Evolutionary conservation across 1,284 basidiomycete genomes (phyloP).

Genomic region (Ustilago tritici): DNA sequence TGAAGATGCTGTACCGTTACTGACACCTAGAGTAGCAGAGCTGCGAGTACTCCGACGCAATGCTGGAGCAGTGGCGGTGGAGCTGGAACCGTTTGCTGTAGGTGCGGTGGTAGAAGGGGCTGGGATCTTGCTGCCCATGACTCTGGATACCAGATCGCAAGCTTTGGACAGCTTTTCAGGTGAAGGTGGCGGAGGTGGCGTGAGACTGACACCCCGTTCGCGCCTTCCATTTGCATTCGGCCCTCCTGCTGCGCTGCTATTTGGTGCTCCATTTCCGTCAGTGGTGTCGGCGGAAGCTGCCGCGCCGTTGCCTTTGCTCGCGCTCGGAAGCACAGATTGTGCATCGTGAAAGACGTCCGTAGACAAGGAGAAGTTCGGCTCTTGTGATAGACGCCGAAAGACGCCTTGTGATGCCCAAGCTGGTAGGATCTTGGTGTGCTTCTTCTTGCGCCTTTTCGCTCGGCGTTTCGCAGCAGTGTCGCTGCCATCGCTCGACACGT

Average conservation of each 20-base stretch:
- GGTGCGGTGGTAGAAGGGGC: background rate
- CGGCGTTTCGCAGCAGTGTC: conserved; percentile 19
- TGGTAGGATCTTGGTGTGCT: conserved; percentile 13
- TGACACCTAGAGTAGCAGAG: conserved; percentile 23
- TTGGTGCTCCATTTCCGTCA: background rate
- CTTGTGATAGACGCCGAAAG: conserved; percentile 19
- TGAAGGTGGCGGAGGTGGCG: conserved; percentile 34
- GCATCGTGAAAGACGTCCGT: conserved; percentile 1
- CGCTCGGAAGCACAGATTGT: background rate
- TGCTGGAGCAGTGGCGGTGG: background rate
- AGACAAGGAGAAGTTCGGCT: conserved; percentile 15
- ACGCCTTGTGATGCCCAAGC: conserved; percentile 24
- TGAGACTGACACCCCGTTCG: conserved; percentile 27
- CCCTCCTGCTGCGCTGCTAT: background rate
- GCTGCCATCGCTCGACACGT: conserved; percentile 23
- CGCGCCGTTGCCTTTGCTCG: background rate
- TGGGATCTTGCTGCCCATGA: conserved; percentile 25
- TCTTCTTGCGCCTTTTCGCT: conserved; percentile 36
- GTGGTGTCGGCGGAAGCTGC: background rate
- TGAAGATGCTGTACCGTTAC: conserved; percentile 1
- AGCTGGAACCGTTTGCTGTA: background rate
- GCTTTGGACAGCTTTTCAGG: conserved; percentile 38
- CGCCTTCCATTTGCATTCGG: background rate
- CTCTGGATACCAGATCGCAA: conserved; percentile 33
- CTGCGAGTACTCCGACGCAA: conserved; percentile 14